Conservation (phyloP, 2,329 filamentous ascomycete genomes). For the Colletotrichum coccodes region DNA sequence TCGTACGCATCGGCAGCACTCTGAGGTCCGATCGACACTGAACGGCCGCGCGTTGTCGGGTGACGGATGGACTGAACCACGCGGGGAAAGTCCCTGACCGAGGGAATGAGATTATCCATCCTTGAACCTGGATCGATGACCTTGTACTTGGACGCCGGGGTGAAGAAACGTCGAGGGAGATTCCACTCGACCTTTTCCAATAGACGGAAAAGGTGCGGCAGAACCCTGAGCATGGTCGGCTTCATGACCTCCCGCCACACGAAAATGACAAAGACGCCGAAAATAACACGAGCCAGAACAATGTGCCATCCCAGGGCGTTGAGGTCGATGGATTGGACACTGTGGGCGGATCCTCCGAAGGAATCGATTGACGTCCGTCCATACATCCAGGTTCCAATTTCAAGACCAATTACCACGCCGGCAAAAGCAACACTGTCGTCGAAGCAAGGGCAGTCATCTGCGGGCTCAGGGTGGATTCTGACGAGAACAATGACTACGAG, state of each 20-base stretch:
- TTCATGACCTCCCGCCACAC: constrained; percentile 93
- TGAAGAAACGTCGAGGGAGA: constrained; percentile 90
- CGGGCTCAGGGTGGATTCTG: constrained; percentile 92
- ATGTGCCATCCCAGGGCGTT: constrained; percentile 72
- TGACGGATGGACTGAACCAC: constrained; percentile 86
- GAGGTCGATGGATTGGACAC: constrained; percentile 71
- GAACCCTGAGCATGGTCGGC: constrained; percentile 76
- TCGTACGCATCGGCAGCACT: constrained; percentile 97
- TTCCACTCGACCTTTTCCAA: constrained; percentile 83
- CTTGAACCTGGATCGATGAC: constrained; percentile 76
- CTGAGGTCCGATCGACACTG: constrained; percentile 91
- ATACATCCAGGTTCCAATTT: constrained; percentile 87
- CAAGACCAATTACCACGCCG: constrained; percentile 86
- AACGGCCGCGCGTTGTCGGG: constrained; percentile 74
- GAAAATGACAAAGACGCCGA: constrained; percentile 87
- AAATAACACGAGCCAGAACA: constrained; percentile 73
- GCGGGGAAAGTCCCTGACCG: constrained; percentile 85
- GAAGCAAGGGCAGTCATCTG: constrained; percentile 96
- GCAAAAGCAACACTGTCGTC: constrained; percentile 96
- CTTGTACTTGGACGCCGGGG: constrained; percentile 89
- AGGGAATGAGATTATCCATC: constrained; percentile 87
- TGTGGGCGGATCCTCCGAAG: constrained; percentile 55
- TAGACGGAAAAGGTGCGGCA: constrained; percentile 89
- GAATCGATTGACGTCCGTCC: constrained; percentile 61
- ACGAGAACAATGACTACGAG: constrained; percentile 79